Conservation (phyloP, 2,329 filamentous ascomycete genomes). For the Neospermospora avenae region DNA sequence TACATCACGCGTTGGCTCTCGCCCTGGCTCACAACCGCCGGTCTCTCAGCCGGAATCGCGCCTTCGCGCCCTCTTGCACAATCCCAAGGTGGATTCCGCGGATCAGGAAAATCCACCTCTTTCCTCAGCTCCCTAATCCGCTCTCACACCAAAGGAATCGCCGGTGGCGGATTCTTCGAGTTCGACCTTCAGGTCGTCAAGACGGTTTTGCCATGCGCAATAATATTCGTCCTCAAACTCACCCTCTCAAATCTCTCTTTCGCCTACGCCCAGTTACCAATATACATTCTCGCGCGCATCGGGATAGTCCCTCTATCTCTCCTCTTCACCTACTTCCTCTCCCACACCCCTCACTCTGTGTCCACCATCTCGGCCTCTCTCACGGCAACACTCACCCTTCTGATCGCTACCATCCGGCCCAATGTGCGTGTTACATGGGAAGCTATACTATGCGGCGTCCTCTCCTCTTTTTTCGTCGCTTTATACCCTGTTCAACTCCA, state of each 20-base stretch:
- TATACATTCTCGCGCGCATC: slow-evolving; percentile 51
- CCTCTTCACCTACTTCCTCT: slow-evolving; percentile 45
- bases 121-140: slow-evolving; percentile 27
- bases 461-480: slow-evolving; percentile 49
- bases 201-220: slow-evolving; percentile 46
- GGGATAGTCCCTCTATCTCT: slow-evolving; percentile 48
- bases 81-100: slow-evolving; percentile 30
- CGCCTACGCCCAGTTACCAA: slow-evolving; percentile 48
- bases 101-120: slow-evolving; percentile 30
- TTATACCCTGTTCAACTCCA: slow-evolving; percentile 49
- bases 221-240: slow-evolving; percentile 48
- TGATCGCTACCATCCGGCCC: slow-evolving; percentile 45
- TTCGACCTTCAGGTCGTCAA: slow-evolving; percentile 46
- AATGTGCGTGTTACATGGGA: slow-evolving; percentile 49
- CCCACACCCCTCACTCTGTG: slow-evolving; percentile 44
- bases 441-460: slow-evolving; percentile 48
- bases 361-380: slow-evolving; percentile 48
- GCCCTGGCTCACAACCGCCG: slow-evolving; percentile 37
- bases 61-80: slow-evolving; percentile 41
- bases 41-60: slow-evolving; percentile 41
- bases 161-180: slow-evolving; percentile 52
- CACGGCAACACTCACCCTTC: slow-evolving; percentile 48
- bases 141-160: slow-evolving; percentile 43
- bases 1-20: slow-evolving; percentile 45
- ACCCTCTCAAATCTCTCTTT: slow-evolving; percentile 52